phyloP scores from a whole-genome alignment of 2,329 filamentous ascomycete species.

The Sporothrix inflata region DNA sequence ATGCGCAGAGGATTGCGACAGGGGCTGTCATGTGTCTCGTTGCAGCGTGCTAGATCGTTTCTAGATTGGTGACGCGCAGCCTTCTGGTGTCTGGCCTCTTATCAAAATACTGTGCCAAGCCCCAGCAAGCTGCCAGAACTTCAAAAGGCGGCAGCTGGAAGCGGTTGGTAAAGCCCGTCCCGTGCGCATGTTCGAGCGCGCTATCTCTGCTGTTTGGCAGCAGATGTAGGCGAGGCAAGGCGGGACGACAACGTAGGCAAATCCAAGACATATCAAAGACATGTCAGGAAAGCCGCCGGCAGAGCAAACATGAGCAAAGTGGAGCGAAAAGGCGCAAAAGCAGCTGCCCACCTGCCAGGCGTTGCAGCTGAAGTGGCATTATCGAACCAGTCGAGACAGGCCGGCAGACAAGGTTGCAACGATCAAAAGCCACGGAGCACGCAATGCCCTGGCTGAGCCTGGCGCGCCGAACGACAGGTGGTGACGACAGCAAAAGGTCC shows the following conservation, averaged over 20 bases:
- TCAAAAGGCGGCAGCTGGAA: neutral
- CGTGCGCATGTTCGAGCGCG: conserved; percentile 2
- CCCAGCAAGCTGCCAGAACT: neutral
- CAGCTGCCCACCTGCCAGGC: too few species aligned
- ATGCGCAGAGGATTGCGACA: neutral
- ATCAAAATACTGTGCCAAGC: conserved; percentile 17
- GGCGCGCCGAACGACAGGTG: neutral
- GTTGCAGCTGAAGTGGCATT: neutral
- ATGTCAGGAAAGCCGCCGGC: neutral
- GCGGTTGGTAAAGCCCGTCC: conserved; percentile 18
- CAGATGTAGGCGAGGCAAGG: neutral
- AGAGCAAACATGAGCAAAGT: neutral
- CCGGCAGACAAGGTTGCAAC: neutral
- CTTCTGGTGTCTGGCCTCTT: conserved; percentile 4
- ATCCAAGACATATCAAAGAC: neutral
- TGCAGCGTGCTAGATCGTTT: neutral
- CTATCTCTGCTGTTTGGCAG: neutral
- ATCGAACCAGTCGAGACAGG: neutral
- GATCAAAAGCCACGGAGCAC: conserved; percentile 4
- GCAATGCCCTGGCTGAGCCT: neutral
- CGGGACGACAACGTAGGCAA: neutral
- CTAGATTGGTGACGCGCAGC: neutral
- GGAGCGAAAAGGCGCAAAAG: neutral
- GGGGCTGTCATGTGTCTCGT: neutral
- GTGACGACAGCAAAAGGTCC: neutral